Conservation (phyloP, 192 early-diverging fungal genomes). For the Oehlia diaphana region DNA sequence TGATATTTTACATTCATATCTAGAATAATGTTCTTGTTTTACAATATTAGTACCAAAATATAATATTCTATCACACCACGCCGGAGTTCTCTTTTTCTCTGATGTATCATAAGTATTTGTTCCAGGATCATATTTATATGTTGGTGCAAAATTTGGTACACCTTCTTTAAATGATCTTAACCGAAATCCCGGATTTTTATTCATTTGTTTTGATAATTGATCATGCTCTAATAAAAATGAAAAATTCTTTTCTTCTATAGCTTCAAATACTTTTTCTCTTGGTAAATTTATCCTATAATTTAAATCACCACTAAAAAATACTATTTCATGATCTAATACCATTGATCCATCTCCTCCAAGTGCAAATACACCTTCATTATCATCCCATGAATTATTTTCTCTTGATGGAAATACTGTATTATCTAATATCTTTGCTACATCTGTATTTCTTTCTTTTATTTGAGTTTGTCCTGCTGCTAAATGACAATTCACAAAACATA, state of each 20-base stretch:
- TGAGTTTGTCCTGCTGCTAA: conserved; percentile 84
- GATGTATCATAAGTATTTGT: conserved; percentile 85
- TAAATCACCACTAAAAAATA: conserved; percentile 87
- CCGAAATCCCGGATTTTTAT: conserved; percentile 69
- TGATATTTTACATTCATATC: conserved; percentile 69
- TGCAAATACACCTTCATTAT: conserved; percentile 56
- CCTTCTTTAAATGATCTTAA: conserved; percentile 77
- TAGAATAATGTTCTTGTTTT: conserved; percentile 57
- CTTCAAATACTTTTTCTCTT: conserved; percentile 64
- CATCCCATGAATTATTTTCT: conserved; percentile 29
- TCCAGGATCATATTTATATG: conserved; percentile 95
- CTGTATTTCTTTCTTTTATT: conserved; percentile 69
- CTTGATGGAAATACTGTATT: conserved; percentile 28
- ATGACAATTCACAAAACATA: conserved; percentile 87
- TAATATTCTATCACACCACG: conserved; percentile 95
- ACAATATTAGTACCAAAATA: conserved; percentile 49
- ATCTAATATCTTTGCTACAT: conserved; percentile 69
- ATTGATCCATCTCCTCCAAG: conserved; percentile 87
- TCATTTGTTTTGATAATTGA: conserved; percentile 56
- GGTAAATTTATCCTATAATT: conserved; percentile 88
- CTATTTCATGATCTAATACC: conserved; percentile 75
- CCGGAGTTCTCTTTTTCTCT: conserved; percentile 91
- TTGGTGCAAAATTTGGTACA: conserved; percentile 82
- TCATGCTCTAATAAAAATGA: conserved; percentile 59
- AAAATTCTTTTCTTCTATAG: conserved; percentile 57